Base-by-base conservation (phyloP, 2,329 filamentous ascomycete species). In the Diaporthe batatas region DNA sequence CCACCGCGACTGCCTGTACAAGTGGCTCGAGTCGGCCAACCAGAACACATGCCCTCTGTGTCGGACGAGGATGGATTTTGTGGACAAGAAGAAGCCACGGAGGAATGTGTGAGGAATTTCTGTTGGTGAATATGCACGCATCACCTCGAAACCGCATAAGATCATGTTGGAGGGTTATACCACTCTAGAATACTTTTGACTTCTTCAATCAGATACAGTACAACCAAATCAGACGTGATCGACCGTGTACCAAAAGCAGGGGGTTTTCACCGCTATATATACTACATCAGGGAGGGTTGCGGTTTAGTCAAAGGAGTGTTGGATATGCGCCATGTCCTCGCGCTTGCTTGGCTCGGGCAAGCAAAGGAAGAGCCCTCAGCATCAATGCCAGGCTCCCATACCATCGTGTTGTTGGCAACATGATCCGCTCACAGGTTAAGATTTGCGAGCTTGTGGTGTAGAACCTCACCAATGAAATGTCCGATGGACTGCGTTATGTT, bases 11-110 rank as follows among this genome's bases (percentile, higher is more conserved):
- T 99, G 96, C 84, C 83, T 99, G 83, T 98, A 94, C 85, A 95
- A 96, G 83, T 99, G 96, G 96, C 98, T 99, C 86, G 93, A 94
- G 87, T 96, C 89, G 78, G 98, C 95, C 81, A 97, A 94, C 82
- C 92, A 94, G 79, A 96, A 93, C 79, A 96, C 93, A 64, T 99
- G 96, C 82, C 96, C 96, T 62, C 85, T 99, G 76, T 99, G 96
- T 83, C 89, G 96, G 78, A 98, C 97, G 81, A 92, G 93, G 29
- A 98, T 98, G 81, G 89, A 90, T 70, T 91, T 91, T 72, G 73
- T 80, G 29, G 78, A 71, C 16, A 74, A 74, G 68, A 74, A 74
- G 70, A 74, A 73, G 73, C 49, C 62, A 7, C 58, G 55, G 34
- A 70, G 44, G 68, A 70, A 70, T 34, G 25, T 7, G 11, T 49